phyloP scores from a whole-genome alignment of 257 asterid species.

The Capsicum pubescens region DNA sequence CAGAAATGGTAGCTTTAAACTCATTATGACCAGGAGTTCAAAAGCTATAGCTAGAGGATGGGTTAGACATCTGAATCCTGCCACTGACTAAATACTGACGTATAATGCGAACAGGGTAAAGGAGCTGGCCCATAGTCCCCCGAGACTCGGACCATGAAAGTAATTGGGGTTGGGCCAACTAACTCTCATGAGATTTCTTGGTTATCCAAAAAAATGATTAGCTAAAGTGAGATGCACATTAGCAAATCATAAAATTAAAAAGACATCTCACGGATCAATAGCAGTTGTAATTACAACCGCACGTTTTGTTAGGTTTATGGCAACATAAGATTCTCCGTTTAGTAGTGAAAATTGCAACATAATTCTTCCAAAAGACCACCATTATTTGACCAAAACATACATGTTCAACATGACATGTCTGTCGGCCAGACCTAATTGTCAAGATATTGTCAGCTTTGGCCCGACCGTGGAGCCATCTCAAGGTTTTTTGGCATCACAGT shows the following conservation, averaged over 20 bases:
- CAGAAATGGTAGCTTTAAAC: neutral
- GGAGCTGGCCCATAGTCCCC: neutral
- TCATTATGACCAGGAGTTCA: neutral
- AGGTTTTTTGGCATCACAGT: neutral
- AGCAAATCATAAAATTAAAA: neutral
- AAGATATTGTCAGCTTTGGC: neutral
- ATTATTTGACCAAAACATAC: neutral
- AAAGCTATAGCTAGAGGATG: neutral
- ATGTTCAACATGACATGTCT: neutral
- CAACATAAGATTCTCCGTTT: neutral
- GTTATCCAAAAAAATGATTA: neutral
- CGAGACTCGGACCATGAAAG: neutral
- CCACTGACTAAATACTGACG: neutral
- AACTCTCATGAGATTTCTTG: neutral
- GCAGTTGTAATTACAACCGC: neutral
- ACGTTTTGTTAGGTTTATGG: neutral
- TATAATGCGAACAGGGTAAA: neutral
- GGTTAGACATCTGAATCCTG: neutral
- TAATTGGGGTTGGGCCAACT: neutral
- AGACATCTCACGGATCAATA: neutral
- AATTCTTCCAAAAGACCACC: neutral
- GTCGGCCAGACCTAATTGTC: neutral
- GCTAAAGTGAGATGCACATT: conserved; percentile 6
- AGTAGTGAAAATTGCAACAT: neutral
- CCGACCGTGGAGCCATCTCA: neutral